Evolutionary conservation across 1,284 basidiomycete species (phyloP).

Genomic region (Cryptococcus floricola): DNA sequence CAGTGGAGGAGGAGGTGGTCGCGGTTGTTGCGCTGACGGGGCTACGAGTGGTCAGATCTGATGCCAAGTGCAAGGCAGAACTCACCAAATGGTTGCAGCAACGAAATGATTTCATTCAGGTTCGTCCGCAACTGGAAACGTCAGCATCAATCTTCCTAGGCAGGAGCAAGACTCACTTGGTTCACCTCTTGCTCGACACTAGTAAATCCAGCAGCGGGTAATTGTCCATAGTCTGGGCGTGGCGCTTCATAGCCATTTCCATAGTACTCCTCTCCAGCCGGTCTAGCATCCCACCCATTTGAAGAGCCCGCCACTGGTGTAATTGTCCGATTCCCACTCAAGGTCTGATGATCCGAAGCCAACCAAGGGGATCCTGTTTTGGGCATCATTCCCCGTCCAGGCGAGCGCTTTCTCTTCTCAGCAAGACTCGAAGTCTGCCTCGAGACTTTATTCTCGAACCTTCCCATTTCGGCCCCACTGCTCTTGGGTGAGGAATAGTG

Average conservation of each 20-base stretch:
- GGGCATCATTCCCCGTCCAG: not conserved
- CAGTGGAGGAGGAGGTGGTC: conserved; percentile 26
- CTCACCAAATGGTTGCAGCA: conserved; percentile 29
- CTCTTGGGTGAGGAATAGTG: not conserved
- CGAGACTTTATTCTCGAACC: not conserved
- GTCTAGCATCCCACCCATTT: not conserved
- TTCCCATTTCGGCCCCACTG: not conserved
- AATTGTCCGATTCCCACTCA: not conserved
- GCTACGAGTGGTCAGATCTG: conserved; percentile 5
- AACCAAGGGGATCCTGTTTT: not conserved
- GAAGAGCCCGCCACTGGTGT: not conserved
- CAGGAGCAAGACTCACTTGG: not conserved
- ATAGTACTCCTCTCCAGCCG: not conserved
- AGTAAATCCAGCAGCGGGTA: not conserved
- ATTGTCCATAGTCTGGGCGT: conserved; percentile 7
- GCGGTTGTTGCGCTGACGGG: conserved; percentile 10
- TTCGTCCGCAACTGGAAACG: conserved; percentile 24
- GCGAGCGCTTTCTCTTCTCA: not conserved
- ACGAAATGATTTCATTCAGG: conserved; percentile 26
- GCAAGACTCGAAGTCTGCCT: not conserved
- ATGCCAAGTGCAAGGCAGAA: not conserved
- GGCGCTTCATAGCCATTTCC: conserved; percentile 10
- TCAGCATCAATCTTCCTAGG: not conserved
- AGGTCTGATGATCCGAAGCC: not conserved
- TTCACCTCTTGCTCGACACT: not conserved